Conservation (phyloP, 2,329 filamentous ascomycete species). For the Fusarium tupiense region DNA sequence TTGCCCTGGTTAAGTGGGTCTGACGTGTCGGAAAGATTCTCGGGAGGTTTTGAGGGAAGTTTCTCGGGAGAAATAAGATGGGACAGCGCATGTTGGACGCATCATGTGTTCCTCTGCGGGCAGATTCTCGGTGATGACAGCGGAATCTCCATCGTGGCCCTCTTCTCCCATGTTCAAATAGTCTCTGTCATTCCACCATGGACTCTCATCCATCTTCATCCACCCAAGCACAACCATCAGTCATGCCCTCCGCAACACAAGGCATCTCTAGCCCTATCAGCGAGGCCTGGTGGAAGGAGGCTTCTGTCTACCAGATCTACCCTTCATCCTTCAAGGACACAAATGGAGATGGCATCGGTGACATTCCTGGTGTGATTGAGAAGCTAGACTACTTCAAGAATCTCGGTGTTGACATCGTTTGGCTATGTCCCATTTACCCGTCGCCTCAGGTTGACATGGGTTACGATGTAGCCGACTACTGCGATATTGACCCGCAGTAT, state of each 20-base stretch:
- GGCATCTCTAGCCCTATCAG: not conserved
- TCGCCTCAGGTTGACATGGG: constrained; percentile 74
- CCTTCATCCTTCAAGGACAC: constrained; percentile 65
- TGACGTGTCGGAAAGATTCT: not conserved
- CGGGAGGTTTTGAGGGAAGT: not conserved
- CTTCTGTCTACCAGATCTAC: constrained; percentile 57
- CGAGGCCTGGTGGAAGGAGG: constrained; percentile 64
- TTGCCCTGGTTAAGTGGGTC: not conserved
- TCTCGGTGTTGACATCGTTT: constrained; percentile 71
- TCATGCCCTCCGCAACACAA: constrained; percentile 2
- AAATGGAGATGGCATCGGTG: constrained; percentile 69
- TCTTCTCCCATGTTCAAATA: not conserved
- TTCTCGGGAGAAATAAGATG: not conserved
- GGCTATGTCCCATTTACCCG: constrained; percentile 73
- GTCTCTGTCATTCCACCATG: not conserved
- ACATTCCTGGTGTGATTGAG: constrained; percentile 68
- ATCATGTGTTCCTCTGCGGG: not conserved
- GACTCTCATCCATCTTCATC: not conserved
- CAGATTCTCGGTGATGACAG: not conserved
- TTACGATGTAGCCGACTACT: constrained; percentile 76
- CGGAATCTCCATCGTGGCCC: no score
- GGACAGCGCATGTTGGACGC: not conserved
- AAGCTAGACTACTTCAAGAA: constrained; percentile 69
- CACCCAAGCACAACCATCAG: not conserved
- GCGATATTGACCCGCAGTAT: constrained; percentile 70